Base-by-base conservation (phyloP, 2,329 filamentous ascomycete genomes). In the Diplocarpon rosae region DNA sequence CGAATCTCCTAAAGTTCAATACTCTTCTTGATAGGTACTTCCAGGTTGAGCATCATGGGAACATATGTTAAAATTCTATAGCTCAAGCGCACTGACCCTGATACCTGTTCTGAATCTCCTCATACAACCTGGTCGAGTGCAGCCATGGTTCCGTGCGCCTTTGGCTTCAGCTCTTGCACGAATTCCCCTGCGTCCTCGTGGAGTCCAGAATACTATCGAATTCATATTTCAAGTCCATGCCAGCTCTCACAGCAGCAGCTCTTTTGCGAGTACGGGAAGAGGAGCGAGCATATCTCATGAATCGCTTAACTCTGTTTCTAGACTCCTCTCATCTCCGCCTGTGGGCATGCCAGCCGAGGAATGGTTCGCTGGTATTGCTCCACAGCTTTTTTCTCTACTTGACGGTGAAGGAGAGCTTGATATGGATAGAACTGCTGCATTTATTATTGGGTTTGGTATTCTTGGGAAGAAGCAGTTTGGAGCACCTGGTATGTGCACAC, bases 161-260 rank as follows among this genome's bases (percentile, higher is more conserved):
- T 58, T 85, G 1, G 67, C 80, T 53, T 69, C 69, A 45, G 67
- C 73, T 11, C 67, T 86, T 36, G 76, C 79, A 1, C 59, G 69
- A 11, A 57, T 85, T 9, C 81, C 82, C 1, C 66, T 84, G 20
- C 69, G 80, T 3, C 63, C 66, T 2, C 71, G 76, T 49, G 82
- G 82, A 14, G 78, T 86, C 12, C 72, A 81, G 29, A 72, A 76
- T 20, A 81, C 78, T 0, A 68, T 85, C 49, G 81, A 85, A 56
- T 85, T 85, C 56, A 69, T 86, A 30, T 81, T 84, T 46, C 72
- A 80, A 1, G 76, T 83, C 6, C 80, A 84, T 49, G 75, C 80
- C 0, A 61, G 56, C 29, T 59, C 48, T 37, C 43, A 49, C 9
- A 48, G 46, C 37, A 45, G 41, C 16, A 50, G 52, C 32, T 44